Percentiles rank a stretch among this genome's conserved stretches.
Evolutionary conservation across 2,329 filamentous ascomycete species (phyloP).

Genomic region (Fusarium mexicanum): DNA sequence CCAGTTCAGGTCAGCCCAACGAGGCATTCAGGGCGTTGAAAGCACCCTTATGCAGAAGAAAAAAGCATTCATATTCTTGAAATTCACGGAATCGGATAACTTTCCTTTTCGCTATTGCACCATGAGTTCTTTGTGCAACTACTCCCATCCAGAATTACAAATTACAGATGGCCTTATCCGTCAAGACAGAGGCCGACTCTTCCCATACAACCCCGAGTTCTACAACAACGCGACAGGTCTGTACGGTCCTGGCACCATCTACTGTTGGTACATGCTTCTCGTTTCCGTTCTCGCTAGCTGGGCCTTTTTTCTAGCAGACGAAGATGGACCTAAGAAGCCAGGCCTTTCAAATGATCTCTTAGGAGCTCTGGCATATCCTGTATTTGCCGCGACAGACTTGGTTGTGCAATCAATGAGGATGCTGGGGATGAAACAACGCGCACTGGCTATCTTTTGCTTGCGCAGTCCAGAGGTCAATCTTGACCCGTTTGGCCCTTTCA

Average conservation of each 20-base stretch:
- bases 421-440: not conserved
- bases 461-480: not conserved
- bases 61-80: not conserved
- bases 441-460: slow-evolving; percentile 5
- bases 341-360: slow-evolving; percentile 6
- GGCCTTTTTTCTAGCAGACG: not conserved
- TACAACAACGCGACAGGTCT: not conserved
- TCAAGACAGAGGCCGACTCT: not conserved
- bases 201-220: slow-evolving; percentile 21
- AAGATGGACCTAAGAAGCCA: not conserved
- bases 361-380: slow-evolving; percentile 6
- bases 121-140: slow-evolving; percentile 20
- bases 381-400: slow-evolving; percentile 11
- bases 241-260: slow-evolving; percentile 9
- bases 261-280: slow-evolving; percentile 21
- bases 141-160: slow-evolving; percentile 10
- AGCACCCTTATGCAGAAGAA: not conserved
- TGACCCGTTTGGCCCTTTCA: not conserved
- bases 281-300: not conserved
- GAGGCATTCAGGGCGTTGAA: not conserved
- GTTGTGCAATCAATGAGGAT: not conserved
- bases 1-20: not conserved
- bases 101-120: rapidly evolving
- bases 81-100: no score
- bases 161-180: not conserved